Percentiles rank a stretch among this genome's conserved stretches.
Conservation (phyloP, 495 filamentous ascomycete species). For the Beverwykella pulmonaria region DNA sequence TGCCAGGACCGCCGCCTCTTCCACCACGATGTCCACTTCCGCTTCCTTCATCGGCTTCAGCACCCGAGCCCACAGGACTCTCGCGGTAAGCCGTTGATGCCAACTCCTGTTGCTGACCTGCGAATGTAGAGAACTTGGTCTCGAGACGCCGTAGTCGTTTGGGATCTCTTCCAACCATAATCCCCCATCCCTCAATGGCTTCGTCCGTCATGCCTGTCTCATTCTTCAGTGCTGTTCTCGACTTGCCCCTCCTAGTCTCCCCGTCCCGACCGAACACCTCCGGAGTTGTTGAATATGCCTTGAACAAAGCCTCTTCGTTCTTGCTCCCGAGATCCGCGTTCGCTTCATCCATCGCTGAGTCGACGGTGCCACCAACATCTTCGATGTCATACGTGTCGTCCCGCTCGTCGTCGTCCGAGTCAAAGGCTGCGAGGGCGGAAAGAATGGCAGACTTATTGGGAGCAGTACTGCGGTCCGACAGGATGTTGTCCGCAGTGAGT, state of each 20-base stretch:
- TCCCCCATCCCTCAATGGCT: conserved; percentile 87
- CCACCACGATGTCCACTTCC: conserved; percentile 53
- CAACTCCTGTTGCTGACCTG: conserved; percentile 63
- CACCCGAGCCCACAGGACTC: conserved; percentile 49
- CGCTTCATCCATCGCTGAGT: conserved; percentile 51
- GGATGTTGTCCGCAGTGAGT: conserved; percentile 65
- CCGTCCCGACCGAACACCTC: conserved; percentile 70
- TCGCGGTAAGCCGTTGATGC: conserved; percentile 64
- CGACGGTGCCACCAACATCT: conserved; percentile 87
- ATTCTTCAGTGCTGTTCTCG: conserved; percentile 64
- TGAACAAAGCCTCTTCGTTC: conserved; percentile 62
- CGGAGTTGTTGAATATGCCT: conserved; percentile 62
- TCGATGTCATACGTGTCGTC: conserved; percentile 95
- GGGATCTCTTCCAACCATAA: conserved; percentile 79
- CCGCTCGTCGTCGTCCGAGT: conserved; percentile 93
- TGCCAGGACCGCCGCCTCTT: conserved; percentile 55
- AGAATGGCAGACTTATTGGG: conserved; percentile 85
- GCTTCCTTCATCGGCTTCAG: conserved; percentile 46
- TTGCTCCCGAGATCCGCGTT: conserved; percentile 31
- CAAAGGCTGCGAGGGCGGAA: conserved; percentile 86
- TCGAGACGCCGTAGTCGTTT: conserved; percentile 66
- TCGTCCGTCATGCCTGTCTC: conserved; percentile 92
- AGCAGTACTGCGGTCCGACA: conserved; percentile 55
- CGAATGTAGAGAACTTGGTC: conserved; percentile 62
- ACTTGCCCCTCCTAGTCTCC: conserved; percentile 63